Evolutionary conservation across 805 yeast genomes (phyloP).

Genomic region (Myxozyma melibiosi): DNA sequence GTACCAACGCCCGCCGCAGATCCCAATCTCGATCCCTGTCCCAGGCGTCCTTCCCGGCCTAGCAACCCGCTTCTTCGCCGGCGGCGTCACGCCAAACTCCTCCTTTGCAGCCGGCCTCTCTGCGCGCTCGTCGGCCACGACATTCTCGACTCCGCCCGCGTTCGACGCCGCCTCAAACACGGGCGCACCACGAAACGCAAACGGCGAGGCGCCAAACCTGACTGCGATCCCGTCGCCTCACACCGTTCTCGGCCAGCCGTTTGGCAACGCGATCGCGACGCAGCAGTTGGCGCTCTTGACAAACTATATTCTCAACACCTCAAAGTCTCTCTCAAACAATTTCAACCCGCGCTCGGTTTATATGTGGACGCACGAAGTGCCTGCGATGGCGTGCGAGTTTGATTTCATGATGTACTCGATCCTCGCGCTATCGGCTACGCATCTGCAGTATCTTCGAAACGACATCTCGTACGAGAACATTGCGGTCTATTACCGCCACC

Average conservation of each 20-base stretch:
- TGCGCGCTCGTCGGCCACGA: conserved; percentile 31
- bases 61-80: conserved; percentile 26
- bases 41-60: conserved; percentile 32
- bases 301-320: conserved; percentile 28
- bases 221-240: conserved; percentile 29
- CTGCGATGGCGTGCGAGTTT: conserved; percentile 30
- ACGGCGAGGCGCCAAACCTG: conserved; percentile 27
- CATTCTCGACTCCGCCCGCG: conserved; percentile 29
- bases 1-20: conserved; percentile 9
- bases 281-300: conserved; percentile 30
- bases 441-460: conserved; percentile 26
- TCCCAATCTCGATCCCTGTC: conserved; percentile 28
- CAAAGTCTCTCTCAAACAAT: conserved; percentile 27
- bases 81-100: conserved; percentile 7
- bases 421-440: conserved; percentile 33
- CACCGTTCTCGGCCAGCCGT: conserved; percentile 23
- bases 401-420: conserved; percentile 33
- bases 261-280: conserved; percentile 22
- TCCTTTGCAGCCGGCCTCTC: conserved; percentile 29
- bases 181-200: conserved; percentile 13
- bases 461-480: conserved; percentile 27
- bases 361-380: conserved; percentile 34
- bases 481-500: conserved; percentile 30
- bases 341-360: conserved; percentile 31
- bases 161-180: conserved; percentile 17